A percentile compares a stretch with the other conserved stretches of the same genome.
These are phyloP conservation scores for Thelonectria discophora DNA, from an alignment of 2,329 filamentous ascomycete genomes.

Conservation along the genomic window DNA sequence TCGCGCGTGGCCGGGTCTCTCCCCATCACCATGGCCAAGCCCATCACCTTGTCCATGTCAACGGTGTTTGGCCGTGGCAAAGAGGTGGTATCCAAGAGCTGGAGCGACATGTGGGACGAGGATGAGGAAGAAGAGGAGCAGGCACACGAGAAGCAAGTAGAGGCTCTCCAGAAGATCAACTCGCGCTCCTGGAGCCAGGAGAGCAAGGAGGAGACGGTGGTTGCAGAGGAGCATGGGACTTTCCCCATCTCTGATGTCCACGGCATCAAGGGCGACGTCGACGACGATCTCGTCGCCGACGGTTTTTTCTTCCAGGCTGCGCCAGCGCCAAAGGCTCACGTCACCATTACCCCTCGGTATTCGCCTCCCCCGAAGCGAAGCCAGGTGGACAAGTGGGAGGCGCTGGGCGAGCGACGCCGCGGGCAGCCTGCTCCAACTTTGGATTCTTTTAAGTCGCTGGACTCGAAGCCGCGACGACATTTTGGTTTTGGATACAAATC, in stretches of 20 bases:
- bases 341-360: conserved; percentile 60
- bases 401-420: conserved; percentile 83
- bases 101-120: conserved; percentile 98
- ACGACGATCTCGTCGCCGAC: conserved; percentile 72
- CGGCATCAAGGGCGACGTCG: conserved; percentile 60
- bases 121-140: conserved; percentile 78
- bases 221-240: conserved; percentile 24
- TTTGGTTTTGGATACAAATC: conserved; percentile 58
- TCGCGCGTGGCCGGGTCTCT: conserved; percentile 74
- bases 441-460: conserved; percentile 60
- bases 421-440: conserved; percentile 63
- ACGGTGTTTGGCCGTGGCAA: conserved; percentile 81
- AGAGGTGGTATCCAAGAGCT: conserved; percentile 93
- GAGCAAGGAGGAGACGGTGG: conserved; percentile 58
- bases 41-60: conserved; percentile 75
- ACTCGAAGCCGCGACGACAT: conserved; percentile 58
- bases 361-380: conserved; percentile 73
- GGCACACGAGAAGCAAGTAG: conserved; percentile 65
- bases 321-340: conserved; percentile 48
- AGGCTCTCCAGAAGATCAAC: conserved; percentile 70
- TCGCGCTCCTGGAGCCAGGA: conserved; percentile 83
- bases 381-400: conserved; percentile 85
- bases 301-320: conserved; percentile 79
- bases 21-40: conserved; percentile 82
- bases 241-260: conserved; percentile 38